A percentile compares a stretch with the other conserved stretches of the same genome.
Evolutionary conservation across 2,329 filamentous ascomycete genomes (phyloP).

Genomic region (Hypoxylon sp.): DNA sequence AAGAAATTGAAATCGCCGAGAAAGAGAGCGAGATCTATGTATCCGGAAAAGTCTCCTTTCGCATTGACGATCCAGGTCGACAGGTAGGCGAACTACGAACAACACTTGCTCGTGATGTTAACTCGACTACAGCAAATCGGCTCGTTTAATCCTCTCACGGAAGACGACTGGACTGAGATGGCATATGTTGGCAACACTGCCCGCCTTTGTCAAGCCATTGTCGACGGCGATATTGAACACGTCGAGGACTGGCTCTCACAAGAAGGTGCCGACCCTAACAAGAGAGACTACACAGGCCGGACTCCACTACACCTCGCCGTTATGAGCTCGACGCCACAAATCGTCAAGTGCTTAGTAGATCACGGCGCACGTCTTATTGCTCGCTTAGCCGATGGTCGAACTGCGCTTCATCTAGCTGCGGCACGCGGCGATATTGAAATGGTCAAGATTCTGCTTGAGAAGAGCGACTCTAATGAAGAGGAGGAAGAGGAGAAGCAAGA

Average conservation of each 20-base stretch:
- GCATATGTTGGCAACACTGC: conserved; percentile 87
- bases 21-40: conserved; percentile 83
- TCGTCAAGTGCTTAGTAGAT: conserved; percentile 80
- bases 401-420: conserved; percentile 86
- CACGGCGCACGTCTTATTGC: conserved; percentile 80
- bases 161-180: conserved; percentile 92
- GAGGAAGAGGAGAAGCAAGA: conserved; percentile 73
- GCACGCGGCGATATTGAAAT: conserved; percentile 78
- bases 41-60: conserved; percentile 79
- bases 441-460: conserved; percentile 78
- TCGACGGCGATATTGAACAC: conserved; percentile 78
- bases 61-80: conserved; percentile 85
- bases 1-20: conserved; percentile 79
- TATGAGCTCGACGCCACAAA: conserved; percentile 75
- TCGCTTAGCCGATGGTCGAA: conserved; percentile 83
- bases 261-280: conserved; percentile 78
- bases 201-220: conserved; percentile 83
- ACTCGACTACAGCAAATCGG: conserved; percentile 63
- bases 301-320: conserved; percentile 84
- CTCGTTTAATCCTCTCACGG: conserved; percentile 84
- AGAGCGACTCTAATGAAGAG: conserved; percentile 81
- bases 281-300: conserved; percentile 82
- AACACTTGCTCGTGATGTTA: conserved; percentile 14
- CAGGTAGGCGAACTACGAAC: conserved; percentile 62
- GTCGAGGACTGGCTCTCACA: conserved; percentile 79